These are phyloP conservation scores for Penicillium sp. DNA, from an alignment of 2,329 filamentous ascomycete genomes.

Conservation along the genomic window DNA sequence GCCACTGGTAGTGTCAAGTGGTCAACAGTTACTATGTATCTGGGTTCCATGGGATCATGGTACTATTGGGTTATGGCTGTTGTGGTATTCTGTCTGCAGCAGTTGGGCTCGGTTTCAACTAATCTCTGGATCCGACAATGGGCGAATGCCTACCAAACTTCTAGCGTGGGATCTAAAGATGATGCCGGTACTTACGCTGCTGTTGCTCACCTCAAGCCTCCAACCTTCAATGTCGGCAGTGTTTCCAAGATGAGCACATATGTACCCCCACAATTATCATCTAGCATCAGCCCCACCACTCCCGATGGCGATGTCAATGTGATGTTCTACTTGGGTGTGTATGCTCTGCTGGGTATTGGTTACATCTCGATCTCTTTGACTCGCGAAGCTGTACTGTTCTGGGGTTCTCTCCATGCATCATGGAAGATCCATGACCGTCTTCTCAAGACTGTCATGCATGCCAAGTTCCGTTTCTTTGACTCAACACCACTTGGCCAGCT, in stretches of 20 bases:
- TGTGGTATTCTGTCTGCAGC: slow-evolving; percentile 75
- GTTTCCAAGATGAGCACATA: slow-evolving; percentile 36
- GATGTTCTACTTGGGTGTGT: slow-evolving; percentile 78
- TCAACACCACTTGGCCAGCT: slow-evolving; percentile 92
- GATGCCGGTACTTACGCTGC: slow-evolving; percentile 45
- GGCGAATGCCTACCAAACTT: slow-evolving; percentile 80
- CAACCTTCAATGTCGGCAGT: slow-evolving; percentile 38
- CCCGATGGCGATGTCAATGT: slow-evolving; percentile 65
- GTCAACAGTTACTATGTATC: slow-evolving; percentile 80
- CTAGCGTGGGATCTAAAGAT: slow-evolving; percentile 33
- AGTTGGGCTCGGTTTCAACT: slow-evolving; percentile 80
- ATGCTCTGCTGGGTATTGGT: slow-evolving; percentile 73
- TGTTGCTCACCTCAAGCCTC: slow-evolving; percentile 35
- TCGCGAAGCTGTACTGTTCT: slow-evolving; percentile 86
- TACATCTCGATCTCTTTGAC: slow-evolving; percentile 81
- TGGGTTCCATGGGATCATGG: slow-evolving; percentile 90
- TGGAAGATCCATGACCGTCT: slow-evolving; percentile 77
- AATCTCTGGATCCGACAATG: slow-evolving; percentile 95
- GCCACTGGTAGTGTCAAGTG: slow-evolving; percentile 85
- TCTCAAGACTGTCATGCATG: slow-evolving; percentile 76
- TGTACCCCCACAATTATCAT: slow-evolving; percentile 27
- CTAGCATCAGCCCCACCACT: slow-evolving; percentile 10
- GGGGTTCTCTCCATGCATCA: slow-evolving; percentile 85
- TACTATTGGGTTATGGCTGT: slow-evolving; percentile 86
- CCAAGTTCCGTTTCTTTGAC: slow-evolving; percentile 97